Conservation (phyloP, 1,284 basidiomycete genomes). For the Volvariella volvacea region DNA sequence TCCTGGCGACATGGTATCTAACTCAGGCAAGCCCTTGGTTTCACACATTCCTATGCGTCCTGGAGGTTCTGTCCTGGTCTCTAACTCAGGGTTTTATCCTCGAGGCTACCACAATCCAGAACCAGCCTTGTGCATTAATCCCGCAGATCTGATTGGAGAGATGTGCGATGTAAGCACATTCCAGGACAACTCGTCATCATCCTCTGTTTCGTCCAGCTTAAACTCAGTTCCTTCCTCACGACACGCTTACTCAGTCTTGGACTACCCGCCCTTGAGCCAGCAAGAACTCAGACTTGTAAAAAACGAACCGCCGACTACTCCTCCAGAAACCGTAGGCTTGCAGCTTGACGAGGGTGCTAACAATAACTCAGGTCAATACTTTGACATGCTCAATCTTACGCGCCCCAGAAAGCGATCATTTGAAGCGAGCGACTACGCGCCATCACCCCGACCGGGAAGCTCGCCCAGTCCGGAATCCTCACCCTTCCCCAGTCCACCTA, state of each 20-base stretch:
- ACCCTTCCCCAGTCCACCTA: constrained; percentile 7
- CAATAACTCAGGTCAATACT: too few relatives aligned
- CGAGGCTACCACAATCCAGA: too few relatives aligned
- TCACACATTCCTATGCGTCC: neutral
- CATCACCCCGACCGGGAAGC: constrained; percentile 14
- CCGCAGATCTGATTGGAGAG: constrained; percentile 25
- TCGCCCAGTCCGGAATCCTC: constrained; percentile 21
- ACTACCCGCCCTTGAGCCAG: too few relatives aligned
- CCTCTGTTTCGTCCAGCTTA: neutral
- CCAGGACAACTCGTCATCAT: neutral
- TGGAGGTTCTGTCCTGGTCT: neutral
- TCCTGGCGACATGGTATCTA: constrained; percentile 1
- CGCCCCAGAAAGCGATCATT: neutral
- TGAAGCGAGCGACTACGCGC: constrained; percentile 12
- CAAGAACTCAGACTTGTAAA: too few relatives aligned
- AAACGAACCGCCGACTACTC: too few relatives aligned
- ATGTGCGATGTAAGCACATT: neutral
- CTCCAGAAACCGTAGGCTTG: too few relatives aligned
- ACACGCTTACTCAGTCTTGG: neutral
- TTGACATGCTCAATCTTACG: neutral
- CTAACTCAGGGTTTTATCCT: neutral
- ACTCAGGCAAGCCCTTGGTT: constrained; percentile 3
- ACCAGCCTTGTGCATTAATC: constrained; percentile 33
- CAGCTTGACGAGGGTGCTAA: too few relatives aligned
- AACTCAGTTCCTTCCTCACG: neutral